These are phyloP conservation scores for Penicillium polonicum DNA, from an alignment of 2,329 filamentous ascomycete genomes.

Conservation along the genomic window DNA sequence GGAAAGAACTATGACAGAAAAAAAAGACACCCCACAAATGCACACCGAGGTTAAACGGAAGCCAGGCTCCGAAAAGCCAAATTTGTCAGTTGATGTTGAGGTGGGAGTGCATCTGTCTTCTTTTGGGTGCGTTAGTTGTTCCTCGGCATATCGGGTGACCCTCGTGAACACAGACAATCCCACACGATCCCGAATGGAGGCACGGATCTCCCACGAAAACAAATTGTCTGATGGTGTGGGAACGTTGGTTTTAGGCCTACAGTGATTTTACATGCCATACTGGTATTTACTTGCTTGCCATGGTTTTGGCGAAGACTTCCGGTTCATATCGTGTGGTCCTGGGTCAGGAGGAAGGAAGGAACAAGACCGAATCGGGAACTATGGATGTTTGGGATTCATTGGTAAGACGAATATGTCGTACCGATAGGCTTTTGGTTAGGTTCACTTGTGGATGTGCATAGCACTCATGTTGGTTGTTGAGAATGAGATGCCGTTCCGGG, in stretches of 20 bases:
- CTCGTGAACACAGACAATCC: slow-evolving; percentile 15
- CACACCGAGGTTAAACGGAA: background rate
- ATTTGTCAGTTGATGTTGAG: background rate
- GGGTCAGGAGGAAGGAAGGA: background rate
- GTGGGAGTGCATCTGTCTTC: background rate
- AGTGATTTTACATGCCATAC: background rate
- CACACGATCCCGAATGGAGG: slow-evolving; percentile 6
- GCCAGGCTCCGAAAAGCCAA: background rate
- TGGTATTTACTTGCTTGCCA: background rate
- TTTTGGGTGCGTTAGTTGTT: slow-evolving; percentile 7
- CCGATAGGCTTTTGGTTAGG: background rate
- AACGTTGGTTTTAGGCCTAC: background rate
- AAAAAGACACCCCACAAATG: background rate
- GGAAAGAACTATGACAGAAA: background rate
- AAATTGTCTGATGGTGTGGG: background rate
- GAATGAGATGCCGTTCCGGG: background rate
- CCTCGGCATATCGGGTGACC: slow-evolving; percentile 19
- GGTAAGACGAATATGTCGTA: background rate
- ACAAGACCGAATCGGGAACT: background rate
- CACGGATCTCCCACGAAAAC: slow-evolving; percentile 7
- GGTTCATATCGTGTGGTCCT: background rate
- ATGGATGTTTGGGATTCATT: background rate
- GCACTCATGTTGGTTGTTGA: background rate
- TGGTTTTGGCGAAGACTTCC: background rate
- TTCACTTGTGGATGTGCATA: background rate